Base-by-base conservation (phyloP, 148 eudicot genomes). In the Hydrangea macrophylla region DNA sequence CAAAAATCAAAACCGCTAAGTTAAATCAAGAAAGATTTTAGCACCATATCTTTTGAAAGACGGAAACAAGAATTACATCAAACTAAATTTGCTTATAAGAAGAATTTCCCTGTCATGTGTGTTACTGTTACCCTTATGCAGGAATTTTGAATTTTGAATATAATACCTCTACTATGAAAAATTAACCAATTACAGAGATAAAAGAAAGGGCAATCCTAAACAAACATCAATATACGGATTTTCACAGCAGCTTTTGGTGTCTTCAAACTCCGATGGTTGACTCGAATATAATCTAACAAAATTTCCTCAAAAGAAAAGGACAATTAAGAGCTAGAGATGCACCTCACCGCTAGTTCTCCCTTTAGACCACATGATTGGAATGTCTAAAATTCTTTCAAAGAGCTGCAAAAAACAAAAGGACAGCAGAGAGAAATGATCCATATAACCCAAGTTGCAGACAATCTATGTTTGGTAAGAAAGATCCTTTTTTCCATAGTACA, bases 271-370 rank as follows among this genome's bases (percentile, higher is more conserved):
- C 20, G 60, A 70, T 28, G 65, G 24, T 32, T 50, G 17, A 17
- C 33, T n/a, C 25, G 26, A 23, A n/a, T 8, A 25, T 55, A 24
- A 35, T 54, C 51, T 15, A 17, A 54, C 9, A 32, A 50, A 32
- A 42, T n/a, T 31, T 59, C 20, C 30, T 17, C 13, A 60, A 57
- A 25, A 56, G 23, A 22, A 48, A 33, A 39, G 9, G 40, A 32
- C 33, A 25, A 48, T 60, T 31, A 9, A 24, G 59, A 80, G 85
- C 75, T 60, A 68, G 86, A 80, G 80, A 82, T 83, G 92, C 92
- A 93, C 98, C 98, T 94, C 97, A 84, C 98, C 98, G 58, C 89
- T 88, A 76, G 98, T 97, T 94, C 98, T 90, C 58, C 98, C 98
- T 64, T 94, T 79, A 64, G 89, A 81, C 92, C 95, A 94, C 39